Conservation (phyloP, 768 basidiomycete genomes). For the Tricholomella constricta region DNA sequence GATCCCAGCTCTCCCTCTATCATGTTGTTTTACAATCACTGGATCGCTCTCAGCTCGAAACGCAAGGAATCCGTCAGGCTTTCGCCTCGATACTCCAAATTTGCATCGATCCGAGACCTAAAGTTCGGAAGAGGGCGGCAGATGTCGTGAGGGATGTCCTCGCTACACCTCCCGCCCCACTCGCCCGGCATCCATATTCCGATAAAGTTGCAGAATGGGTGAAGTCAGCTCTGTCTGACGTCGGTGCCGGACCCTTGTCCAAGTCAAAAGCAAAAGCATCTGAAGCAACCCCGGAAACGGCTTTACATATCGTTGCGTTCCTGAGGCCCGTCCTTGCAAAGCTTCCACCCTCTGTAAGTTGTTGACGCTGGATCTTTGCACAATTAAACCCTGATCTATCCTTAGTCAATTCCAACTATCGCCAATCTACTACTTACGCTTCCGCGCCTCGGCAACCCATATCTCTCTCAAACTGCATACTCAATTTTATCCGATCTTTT, state of each 20-base stretch:
- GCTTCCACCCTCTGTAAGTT: constrained; percentile 71
- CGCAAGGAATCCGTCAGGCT: constrained; percentile 68
- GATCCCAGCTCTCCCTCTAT: constrained; percentile 84
- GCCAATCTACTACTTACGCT: constrained; percentile 74
- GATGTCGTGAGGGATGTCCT: constrained; percentile 84
- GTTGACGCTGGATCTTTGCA: constrained; percentile 8
- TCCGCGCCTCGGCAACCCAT: constrained; percentile 85
- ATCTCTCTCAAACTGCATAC: constrained; percentile 87
- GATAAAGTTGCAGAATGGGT: constrained; percentile 82
- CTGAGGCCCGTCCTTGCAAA: constrained; percentile 60
- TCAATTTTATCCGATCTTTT: constrained; percentile 85
- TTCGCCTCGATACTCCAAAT: constrained; percentile 86
- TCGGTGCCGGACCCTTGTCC: constrained; percentile 59
- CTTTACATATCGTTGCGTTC: constrained; percentile 76
- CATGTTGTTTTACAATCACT: constrained; percentile 68
- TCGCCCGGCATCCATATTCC: constrained; percentile 83
- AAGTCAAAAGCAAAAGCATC: constrained; percentile 60
- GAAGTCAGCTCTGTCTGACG: constrained; percentile 63
- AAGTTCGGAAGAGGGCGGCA: constrained; percentile 89
- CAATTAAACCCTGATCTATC: not conserved
- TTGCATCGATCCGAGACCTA: constrained; percentile 86
- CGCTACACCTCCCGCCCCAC: constrained; percentile 73
- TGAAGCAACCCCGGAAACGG: constrained; percentile 66
- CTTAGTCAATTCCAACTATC: constrained; percentile 72
- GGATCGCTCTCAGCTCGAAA: constrained; percentile 71